A percentile compares a stretch with the other conserved stretches of the same genome.
Conservation (phyloP, 2,329 filamentous ascomycete species). For the Aspergillus fumigatus region DNA sequence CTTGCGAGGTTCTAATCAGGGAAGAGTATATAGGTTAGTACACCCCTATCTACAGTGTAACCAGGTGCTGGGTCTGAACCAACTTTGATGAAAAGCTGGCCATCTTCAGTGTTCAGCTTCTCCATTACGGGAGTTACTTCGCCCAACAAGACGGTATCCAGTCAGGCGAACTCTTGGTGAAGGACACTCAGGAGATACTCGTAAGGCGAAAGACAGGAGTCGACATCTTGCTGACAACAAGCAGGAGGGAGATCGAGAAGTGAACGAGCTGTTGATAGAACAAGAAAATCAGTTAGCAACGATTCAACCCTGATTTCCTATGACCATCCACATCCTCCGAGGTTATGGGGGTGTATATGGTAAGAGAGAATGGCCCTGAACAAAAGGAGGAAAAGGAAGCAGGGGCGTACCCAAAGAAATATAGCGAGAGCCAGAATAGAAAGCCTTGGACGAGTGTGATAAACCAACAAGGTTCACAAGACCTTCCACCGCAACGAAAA, state of each 20-base stretch:
- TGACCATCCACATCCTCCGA: neutral
- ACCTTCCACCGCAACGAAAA: slow-evolving; percentile 10
- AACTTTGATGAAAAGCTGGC: slow-evolving; percentile 48
- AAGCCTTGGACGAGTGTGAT: slow-evolving; percentile 6
- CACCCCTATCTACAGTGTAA: neutral
- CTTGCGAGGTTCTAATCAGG: slow-evolving; percentile 75
- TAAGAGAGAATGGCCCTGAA: neutral
- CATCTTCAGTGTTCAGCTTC: slow-evolving; percentile 48
- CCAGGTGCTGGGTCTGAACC: slow-evolving; percentile 9
- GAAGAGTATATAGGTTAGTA: slow-evolving; percentile 7
- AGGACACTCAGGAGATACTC: slow-evolving; percentile 31
- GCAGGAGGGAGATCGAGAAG: slow-evolving; percentile 14
- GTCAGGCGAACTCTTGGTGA: slow-evolving; percentile 33
- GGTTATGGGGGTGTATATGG: neutral
- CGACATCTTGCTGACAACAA: slow-evolving; percentile 32
- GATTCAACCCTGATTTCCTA: neutral
- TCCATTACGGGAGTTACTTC: slow-evolving; percentile 38
- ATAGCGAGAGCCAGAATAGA: neutral
- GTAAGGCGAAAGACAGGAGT: slow-evolving; percentile 21
- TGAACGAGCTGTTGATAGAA: slow-evolving; percentile 20
- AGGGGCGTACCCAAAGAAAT: neutral
- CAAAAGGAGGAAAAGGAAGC: neutral
- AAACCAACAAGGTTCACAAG: slow-evolving; percentile 9
- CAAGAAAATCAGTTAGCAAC: slow-evolving; percentile 6
- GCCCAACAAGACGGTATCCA: slow-evolving; percentile 26